Conservation (phyloP, 768 basidiomycete genomes). For the Pulveroboletus sp. region DNA sequence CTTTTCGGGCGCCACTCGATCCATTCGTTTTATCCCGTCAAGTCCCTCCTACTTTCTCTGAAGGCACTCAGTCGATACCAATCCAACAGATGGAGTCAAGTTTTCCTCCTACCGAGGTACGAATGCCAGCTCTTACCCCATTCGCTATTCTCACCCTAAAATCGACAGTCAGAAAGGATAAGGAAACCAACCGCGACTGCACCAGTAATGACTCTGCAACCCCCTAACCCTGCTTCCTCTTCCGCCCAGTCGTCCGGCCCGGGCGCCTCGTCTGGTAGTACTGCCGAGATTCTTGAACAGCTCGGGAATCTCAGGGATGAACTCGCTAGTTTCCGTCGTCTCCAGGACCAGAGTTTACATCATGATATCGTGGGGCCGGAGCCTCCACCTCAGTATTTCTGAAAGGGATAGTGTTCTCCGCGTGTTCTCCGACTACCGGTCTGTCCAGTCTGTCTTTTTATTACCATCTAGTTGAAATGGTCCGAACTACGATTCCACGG, state of each 20-base stretch:
- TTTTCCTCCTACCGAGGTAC: not conserved
- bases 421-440: conserved; percentile 12
- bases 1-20: not conserved
- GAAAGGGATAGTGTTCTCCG: too few species aligned
- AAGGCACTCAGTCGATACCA: not conserved
- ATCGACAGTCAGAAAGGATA: not conserved
- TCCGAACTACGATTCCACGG: too few species aligned
- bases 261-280: not conserved
- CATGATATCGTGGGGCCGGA: not conserved
- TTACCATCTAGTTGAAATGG: too few species aligned
- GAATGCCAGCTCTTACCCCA: not conserved
- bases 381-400: not conserved
- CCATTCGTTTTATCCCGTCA: not conserved
- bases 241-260: not conserved
- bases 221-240: not conserved
- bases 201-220: too few species aligned
- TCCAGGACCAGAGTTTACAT: not conserved
- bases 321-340: conserved; percentile 7
- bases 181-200: not conserved
- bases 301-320: conserved; percentile 7
- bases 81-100: not conserved
- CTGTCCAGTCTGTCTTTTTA: too few species aligned
- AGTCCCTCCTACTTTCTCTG: not conserved
- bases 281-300: not conserved
- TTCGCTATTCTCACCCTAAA: too few species aligned